Evolutionary conservation across 2,329 filamentous ascomycete species (phyloP), one percentile per base, ranked within the genome.

Genomic region (Nannizzia gypsea): DNA sequence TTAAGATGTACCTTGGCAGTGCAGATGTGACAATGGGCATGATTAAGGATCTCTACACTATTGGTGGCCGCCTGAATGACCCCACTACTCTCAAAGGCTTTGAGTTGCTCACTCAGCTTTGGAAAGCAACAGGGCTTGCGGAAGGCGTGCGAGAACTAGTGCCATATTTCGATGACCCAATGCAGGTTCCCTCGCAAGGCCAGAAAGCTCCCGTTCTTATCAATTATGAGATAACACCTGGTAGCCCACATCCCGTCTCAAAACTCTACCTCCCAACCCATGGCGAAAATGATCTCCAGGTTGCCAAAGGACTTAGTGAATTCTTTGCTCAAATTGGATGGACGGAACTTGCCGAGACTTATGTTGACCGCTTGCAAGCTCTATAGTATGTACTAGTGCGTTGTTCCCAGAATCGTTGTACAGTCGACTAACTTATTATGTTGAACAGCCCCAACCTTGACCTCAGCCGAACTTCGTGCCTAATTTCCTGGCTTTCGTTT

Each of bases 1-100:
- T 67, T 34, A 67, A 67, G 46, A 48, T 67, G 9, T 67, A 67
- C 46, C 9, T 63, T 2, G 55, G 54, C n/a, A 60, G 61, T 17
- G 57, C 59, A 6, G 59, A 63, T 8, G 66, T 67, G n/a, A 56
- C 58, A 1, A 34, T 60, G 8, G 61, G 22, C 3, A 63, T 61
- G 17, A 46, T 64, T 15, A 36, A 57, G n/a, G 61, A 63, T 9
- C 46, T 63, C 9, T 67, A 63, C 64, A 66, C 66, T 11, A 61
- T 67, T 5, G 66, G 62, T 1, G 64, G 64, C 6, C 56, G 48
- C 20, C 42, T 66, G 1, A 26, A 3, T 13, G 61, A 48, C 11
- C 26, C 60, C 11, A 64, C 61, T 17, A 64, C 56, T 0, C 3
- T 57, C 2, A 40, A 56, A 5, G 64, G 65, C 0, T 28, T 67